Percentiles rank a stretch among this genome's conserved stretches.
Evolutionary conservation across 164 flowering plant species (phyloP).

Genomic region (Santalum album): DNA sequence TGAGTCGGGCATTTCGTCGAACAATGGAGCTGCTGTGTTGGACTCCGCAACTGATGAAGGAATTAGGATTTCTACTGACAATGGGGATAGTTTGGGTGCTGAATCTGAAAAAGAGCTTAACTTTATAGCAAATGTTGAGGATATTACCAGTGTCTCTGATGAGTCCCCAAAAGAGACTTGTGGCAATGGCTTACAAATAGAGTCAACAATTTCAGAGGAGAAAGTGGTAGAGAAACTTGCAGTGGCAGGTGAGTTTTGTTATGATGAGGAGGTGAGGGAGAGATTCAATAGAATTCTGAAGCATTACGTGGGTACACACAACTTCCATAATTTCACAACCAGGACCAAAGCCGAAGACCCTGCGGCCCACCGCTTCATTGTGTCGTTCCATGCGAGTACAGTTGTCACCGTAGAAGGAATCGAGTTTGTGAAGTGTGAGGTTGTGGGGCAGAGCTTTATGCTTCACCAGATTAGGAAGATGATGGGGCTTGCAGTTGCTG

Average conservation of each 20-base stretch:
- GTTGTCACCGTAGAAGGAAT: constrained; percentile 60
- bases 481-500: constrained; percentile 89
- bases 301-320: constrained; percentile 75
- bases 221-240: constrained; percentile 13
- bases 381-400: constrained; percentile 65
- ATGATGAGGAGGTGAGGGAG: constrained; percentile 71
- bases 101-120: not conserved
- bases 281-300: constrained; percentile 73
- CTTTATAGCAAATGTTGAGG: not conserved
- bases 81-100: too few relatives aligned
- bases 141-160: not conserved
- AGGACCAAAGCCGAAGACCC: constrained; percentile 92
- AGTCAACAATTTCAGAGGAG: too few relatives aligned
- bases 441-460: constrained; percentile 99
- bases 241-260: constrained; percentile 39
- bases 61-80: not conserved
- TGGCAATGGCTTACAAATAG: not conserved
- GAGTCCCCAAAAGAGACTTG: not conserved
- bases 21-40: not conserved
- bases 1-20: constrained; percentile 25
- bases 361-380: constrained; percentile 60
- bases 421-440: constrained; percentile 92
- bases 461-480: constrained; percentile 97
- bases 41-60: not conserved
- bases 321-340: constrained; percentile 88